Evolutionary conservation across 306 rosid species (phyloP).

Genomic region (Ammopiptanthus mongolicus): DNA sequence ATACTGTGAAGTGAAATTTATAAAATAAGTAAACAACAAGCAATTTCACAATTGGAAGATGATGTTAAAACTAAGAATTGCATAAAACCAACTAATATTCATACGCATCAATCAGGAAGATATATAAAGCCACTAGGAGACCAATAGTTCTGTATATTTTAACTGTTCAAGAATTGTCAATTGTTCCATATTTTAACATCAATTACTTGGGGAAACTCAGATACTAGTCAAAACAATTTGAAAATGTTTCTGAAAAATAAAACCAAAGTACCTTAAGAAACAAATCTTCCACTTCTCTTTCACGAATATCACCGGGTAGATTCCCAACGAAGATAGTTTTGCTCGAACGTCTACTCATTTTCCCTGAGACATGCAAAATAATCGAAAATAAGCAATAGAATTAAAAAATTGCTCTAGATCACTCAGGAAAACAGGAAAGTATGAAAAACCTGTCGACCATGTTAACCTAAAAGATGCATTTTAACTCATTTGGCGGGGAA

Average conservation of each 20-base stretch:
- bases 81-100: neutral
- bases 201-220: neutral
- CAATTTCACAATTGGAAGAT: neutral
- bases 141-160: neutral
- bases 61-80: neutral
- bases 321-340: conserved; percentile 94
- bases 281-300: conserved; percentile 96
- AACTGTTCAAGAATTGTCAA: neutral
- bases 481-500: neutral
- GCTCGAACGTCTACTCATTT: conserved; percentile 86
- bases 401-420: neutral
- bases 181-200: neutral
- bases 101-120: neutral
- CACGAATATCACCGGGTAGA: conserved; percentile 98
- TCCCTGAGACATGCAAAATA: conserved; percentile 15
- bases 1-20: conserved; percentile 45
- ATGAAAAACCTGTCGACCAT: too few relatives aligned
- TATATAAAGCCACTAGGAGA: too few relatives aligned
- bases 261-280: conserved; percentile 64
- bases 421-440: neutral
- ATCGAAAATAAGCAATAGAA: neutral
- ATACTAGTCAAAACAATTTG: neutral
- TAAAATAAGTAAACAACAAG: neutral
- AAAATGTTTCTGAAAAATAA: neutral
- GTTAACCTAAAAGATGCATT: neutral